Conservation (phyloP, 441 rosid species). For the Pelargonium australe region DNA sequence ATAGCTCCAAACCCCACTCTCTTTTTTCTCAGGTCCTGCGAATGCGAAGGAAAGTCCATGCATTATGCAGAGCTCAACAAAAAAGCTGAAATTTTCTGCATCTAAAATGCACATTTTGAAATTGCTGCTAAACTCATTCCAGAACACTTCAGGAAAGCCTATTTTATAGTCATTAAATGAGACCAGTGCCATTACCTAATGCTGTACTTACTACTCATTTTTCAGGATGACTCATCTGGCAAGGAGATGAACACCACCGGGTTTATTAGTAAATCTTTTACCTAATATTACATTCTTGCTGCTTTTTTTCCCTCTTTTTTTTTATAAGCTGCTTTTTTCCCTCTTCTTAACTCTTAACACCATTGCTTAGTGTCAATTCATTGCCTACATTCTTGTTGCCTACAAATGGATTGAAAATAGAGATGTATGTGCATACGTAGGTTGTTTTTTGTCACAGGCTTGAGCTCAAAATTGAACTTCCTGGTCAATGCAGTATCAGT, state of each 20-base stretch:
- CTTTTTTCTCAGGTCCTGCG: slow-evolving; percentile 37
- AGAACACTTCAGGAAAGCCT: neutral
- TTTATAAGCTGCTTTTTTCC: too few species aligned
- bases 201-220: too few species aligned
- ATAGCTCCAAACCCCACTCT: slow-evolving; percentile 36
- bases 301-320: too few species aligned
- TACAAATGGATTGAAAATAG: neutral
- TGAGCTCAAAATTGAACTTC: slow-evolving; percentile 41
- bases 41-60: slow-evolving; percentile 18
- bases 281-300: too few species aligned
- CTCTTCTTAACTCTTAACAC: too few species aligned
- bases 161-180: neutral
- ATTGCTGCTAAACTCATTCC: neutral
- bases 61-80: neutral
- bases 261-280: too few species aligned
- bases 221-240: too few species aligned
- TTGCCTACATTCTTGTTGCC: neutral
- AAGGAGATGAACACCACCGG: too few species aligned
- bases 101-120: neutral
- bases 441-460: slow-evolving; percentile 42
- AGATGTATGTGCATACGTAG: slow-evolving; percentile 24
- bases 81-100: neutral
- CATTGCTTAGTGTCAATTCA: neutral
- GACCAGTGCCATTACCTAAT: too few species aligned
- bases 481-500: slow-evolving; percentile 33